These are phyloP conservation scores for Wickerhamiella hasegawae DNA, from an alignment of 805 yeast species.

Conservation along the genomic window DNA sequence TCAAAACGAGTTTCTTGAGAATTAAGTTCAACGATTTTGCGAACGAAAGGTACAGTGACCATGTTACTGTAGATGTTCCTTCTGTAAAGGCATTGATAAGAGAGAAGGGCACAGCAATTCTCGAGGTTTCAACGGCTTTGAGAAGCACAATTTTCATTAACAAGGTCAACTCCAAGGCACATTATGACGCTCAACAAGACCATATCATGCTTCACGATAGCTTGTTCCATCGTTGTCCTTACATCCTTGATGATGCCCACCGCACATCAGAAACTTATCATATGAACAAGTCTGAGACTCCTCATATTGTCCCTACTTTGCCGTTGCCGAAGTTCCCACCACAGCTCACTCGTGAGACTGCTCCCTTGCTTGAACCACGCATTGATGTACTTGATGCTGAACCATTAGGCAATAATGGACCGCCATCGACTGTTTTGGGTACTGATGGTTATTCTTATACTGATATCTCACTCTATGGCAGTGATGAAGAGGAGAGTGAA, in stretches of 20 bases:
- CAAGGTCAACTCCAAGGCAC: conserved; percentile 31
- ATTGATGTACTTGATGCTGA: background rate
- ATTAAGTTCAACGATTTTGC: conserved; percentile 53
- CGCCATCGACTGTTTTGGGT: background rate
- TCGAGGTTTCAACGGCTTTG: conserved; percentile 36
- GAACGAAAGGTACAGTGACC: conserved; percentile 43
- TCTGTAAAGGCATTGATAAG: conserved; percentile 21
- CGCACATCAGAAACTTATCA: conserved; percentile 23
- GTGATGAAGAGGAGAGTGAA: background rate
- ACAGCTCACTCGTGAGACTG: conserved; percentile 38
- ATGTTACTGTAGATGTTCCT: conserved; percentile 36
- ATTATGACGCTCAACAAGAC: conserved; percentile 38
- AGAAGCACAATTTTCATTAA: conserved; percentile 43
- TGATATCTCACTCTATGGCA: background rate
- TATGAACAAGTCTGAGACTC: background rate
- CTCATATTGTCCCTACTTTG: conserved; percentile 30
- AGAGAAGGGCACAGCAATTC: background rate
- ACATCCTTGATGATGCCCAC: conserved; percentile 38
- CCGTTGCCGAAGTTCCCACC: conserved; percentile 47
- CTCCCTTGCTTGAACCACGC: background rate
- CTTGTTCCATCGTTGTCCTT: conserved; percentile 67
- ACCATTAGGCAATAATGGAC: background rate
- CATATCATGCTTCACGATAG: conserved; percentile 63
- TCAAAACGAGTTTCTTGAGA: conserved; percentile 16
- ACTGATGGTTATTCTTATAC: background rate